Evolutionary conservation across 306 rosid species (phyloP).

Genomic region (Corylus americana): DNA sequence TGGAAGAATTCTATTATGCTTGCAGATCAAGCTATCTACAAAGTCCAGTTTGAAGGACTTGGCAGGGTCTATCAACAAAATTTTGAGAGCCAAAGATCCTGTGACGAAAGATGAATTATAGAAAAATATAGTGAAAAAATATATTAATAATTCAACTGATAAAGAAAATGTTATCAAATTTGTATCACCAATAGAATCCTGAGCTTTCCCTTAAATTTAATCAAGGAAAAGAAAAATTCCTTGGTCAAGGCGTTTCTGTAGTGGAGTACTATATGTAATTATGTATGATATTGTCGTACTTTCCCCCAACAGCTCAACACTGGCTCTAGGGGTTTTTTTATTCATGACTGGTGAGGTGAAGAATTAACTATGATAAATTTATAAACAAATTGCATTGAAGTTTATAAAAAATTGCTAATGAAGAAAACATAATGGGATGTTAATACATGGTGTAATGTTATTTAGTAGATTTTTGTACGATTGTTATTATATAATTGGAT

Average conservation of each 20-base stretch:
- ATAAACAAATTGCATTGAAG: background rate
- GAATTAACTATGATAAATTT: background rate
- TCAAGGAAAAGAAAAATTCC: background rate
- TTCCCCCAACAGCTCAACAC: background rate
- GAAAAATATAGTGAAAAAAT: constrained; percentile 19
- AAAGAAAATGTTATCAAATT: background rate
- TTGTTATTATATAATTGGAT: too few species aligned
- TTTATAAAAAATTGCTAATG: background rate
- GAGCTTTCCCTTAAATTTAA: too few species aligned
- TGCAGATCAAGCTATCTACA: constrained; percentile 76
- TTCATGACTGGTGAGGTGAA: background rate
- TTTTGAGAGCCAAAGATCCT: constrained; percentile 51
- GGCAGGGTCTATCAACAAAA: constrained; percentile 68
- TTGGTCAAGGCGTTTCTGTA: background rate
- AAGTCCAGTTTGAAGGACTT: constrained; percentile 83
- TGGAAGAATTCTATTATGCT: constrained; percentile 9
- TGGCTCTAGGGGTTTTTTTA: background rate
- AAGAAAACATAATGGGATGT: background rate
- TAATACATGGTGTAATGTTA: too few species aligned
- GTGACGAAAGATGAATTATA: constrained; percentile 71
- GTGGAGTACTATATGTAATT: background rate
- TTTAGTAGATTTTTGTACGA: too few species aligned
- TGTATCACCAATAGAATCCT: background rate
- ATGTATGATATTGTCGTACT: background rate
- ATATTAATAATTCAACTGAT: background rate